Base-by-base conservation (phyloP, 108 stramenopile genomes). In the Aureococcus anophagefferens region DNA sequence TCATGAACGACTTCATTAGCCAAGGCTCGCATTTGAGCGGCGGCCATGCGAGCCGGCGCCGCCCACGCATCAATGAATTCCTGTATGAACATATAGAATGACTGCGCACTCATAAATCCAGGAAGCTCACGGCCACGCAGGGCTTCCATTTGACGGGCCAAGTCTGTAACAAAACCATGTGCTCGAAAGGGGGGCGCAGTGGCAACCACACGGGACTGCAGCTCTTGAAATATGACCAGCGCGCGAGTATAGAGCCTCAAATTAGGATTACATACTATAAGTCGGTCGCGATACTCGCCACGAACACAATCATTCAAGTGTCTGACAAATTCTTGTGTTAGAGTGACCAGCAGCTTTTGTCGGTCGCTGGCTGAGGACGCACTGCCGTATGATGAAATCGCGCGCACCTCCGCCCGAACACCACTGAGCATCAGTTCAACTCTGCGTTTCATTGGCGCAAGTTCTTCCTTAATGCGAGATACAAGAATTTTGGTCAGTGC, bases 51-150 rank as follows among this genome's bases (percentile, higher is more conserved):
- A 13, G 76, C 77, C 5, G 77, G 75, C 13, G 77, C 71, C 35
- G 46, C 63, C 77, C 77, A 78, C 31, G 74, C 71, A 63, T 78
- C 76, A 11, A 81, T 76, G 67, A 79, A 79, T 63, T 80, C 64
- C 46, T 69, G 62, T 72, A 81, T 81, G 72, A 78, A 79, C 63
- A 75, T 78, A 37, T 79, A 79, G 33, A 81, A 81, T 37, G 79
- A 75, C 74, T 80, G 73, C 30, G 45, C 32, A 40, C 75, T 78
- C 32, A 75, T 69, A 46, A 81, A 81, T 11, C 80, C 80, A 31
- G 80, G 80, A 70, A 79, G 70, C 46, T 81, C 80, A 31, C 80
- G 63, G 28, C 80, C 80, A 35, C 75, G 78, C 0, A 80, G 68
- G 1, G 73, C 73, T 9, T 76, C 76, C 35, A 80, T 80, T 46